Evolutionary conservation across 176 grass and related monocot genomes (phyloP).

Genomic region (Bonia amplexicaulis): DNA sequence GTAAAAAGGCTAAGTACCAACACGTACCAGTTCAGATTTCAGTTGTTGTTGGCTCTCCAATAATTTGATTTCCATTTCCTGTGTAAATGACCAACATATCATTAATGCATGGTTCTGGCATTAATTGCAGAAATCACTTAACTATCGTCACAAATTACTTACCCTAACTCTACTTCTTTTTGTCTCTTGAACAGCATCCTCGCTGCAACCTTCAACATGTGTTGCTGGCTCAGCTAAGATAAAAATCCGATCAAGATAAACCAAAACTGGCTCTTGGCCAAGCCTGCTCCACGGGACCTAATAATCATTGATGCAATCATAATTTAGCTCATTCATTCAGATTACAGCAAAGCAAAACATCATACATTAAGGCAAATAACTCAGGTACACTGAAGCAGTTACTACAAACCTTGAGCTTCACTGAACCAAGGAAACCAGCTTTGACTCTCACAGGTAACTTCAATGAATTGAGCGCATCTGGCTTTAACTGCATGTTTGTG

Average conservation of each 20-base stretch:
- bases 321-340: slow-evolving; percentile 18
- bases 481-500: slow-evolving; percentile 91
- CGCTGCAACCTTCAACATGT: slow-evolving; percentile 90
- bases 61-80: slow-evolving; percentile 95
- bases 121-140: slow-evolving; percentile 21
- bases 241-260: slow-evolving; percentile 97
- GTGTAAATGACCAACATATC: slow-evolving; percentile 23
- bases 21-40: slow-evolving; percentile 77
- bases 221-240: slow-evolving; percentile 93
- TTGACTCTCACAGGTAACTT: slow-evolving; percentile 94
- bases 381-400: slow-evolving; percentile 11
- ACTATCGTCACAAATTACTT: slow-evolving; percentile 21
- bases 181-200: slow-evolving; percentile 94
- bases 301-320: slow-evolving; percentile 31
- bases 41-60: slow-evolving; percentile 82
- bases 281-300: slow-evolving; percentile 98
- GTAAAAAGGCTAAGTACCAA: not conserved
- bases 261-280: slow-evolving; percentile 93
- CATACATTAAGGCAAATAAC: not conserved
- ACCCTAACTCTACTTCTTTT: slow-evolving; percentile 86
- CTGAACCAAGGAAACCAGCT: slow-evolving; percentile 96
- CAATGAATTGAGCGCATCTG: slow-evolving; percentile 93
- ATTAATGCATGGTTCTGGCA: not conserved
- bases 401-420: slow-evolving; percentile 82
- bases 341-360: slow-evolving; percentile 27